Evolutionary conservation across 768 basidiomycete species (phyloP).

Genomic region (Suillus plorans): DNA sequence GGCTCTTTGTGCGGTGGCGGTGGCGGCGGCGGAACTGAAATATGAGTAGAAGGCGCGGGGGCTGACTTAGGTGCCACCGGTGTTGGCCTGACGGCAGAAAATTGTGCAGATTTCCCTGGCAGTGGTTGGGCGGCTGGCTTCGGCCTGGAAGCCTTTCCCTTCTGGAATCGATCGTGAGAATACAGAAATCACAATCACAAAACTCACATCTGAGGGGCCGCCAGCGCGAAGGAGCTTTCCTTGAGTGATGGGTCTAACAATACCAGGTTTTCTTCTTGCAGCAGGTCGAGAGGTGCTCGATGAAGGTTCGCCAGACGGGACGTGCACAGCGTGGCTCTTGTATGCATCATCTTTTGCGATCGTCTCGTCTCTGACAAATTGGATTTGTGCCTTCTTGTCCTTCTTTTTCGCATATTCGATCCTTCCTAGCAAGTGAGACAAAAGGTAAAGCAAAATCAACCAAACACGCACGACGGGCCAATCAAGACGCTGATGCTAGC

Average conservation of each 20-base stretch:
- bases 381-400: conserved; percentile 87
- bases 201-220: conserved; percentile 62
- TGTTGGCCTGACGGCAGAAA: conserved; percentile 34
- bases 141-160: conserved; percentile 40
- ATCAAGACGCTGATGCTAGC: conserved; percentile 73
- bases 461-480: conserved; percentile 65
- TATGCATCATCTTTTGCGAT: conserved; percentile 78
- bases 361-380: conserved; percentile 87
- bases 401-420: conserved; percentile 95
- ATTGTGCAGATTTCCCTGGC: conserved; percentile 52
- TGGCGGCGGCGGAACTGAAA: conserved; percentile 52
- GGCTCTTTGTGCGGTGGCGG: conserved; percentile 50
- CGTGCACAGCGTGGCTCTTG: conserved; percentile 90
- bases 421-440: conserved; percentile 40
- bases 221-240: conserved; percentile 79
- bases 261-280: conserved; percentile 85
- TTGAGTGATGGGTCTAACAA: conserved; percentile 80
- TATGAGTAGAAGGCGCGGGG: conserved; percentile 41
- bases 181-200: conserved; percentile 4
- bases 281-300: conserved; percentile 80
- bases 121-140: conserved; percentile 53
- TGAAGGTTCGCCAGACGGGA: conserved; percentile 85
- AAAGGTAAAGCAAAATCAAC: conserved; percentile 1
- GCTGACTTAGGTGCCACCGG: conserved; percentile 30
- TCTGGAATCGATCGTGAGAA: conserved; percentile 32